phyloP scores from a whole-genome alignment of 1,139 yeast genomes.

The Kazachstania sp. region DNA sequence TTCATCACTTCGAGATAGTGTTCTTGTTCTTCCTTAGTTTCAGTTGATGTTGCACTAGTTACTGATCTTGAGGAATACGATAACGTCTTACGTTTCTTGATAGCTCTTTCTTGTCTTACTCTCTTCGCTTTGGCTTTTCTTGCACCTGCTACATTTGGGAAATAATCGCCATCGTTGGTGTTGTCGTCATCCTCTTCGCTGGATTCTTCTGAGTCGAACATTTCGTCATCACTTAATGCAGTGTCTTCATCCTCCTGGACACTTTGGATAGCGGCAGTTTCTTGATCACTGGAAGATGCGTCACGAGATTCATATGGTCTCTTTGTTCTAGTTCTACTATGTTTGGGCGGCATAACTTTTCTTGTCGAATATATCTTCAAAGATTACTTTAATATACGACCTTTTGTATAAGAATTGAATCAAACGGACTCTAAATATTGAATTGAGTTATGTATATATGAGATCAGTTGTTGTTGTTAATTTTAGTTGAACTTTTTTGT shows the following conservation, averaged over 20 bases:
- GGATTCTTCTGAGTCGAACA: constrained; percentile 10
- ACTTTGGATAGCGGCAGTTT: background rate
- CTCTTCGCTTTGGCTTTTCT: constrained; percentile 6
- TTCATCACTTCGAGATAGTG: constrained; percentile 29
- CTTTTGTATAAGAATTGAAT: no score
- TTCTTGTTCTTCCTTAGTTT: constrained; percentile 21
- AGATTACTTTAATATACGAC: no score
- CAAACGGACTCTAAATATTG: no score
- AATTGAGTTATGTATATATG: no score
- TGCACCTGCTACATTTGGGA: constrained; percentile 10
- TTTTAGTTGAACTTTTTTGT: no score
- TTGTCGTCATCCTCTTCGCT: constrained; percentile 13
- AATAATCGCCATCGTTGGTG: constrained; percentile 18
- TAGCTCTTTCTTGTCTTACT: constrained; percentile 2
- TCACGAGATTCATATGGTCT: background rate
- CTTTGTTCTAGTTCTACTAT: background rate
- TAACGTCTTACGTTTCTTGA: constrained; percentile 8
- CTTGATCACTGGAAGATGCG: background rate
- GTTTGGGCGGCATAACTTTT: background rate
- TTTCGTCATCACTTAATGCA: background rate
- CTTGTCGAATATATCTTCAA: background rate
- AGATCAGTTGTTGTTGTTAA: no score
- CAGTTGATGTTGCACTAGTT: background rate
- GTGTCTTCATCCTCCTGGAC: constrained; percentile 4
- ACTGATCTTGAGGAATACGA: background rate